These are phyloP conservation scores for Eremothecium sinecaudum DNA, from an alignment of 1,139 yeast species.

Conservation along the genomic window DNA sequence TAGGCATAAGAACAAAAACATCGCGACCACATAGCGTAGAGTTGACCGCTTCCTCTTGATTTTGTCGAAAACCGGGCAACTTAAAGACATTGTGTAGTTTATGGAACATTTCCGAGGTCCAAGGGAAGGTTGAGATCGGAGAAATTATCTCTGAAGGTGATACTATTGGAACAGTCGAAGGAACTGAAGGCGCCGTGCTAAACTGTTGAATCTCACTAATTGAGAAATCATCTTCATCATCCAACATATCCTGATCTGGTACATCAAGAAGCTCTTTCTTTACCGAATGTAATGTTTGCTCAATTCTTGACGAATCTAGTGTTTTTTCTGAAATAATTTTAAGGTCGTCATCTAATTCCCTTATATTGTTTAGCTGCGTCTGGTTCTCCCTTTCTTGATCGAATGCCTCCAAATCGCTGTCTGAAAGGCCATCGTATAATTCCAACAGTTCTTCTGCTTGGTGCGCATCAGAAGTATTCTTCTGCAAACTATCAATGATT, in stretches of 20 bases:
- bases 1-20: constrained; percentile 94
- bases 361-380: constrained; percentile 18
- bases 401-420: constrained; percentile 28
- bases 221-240: constrained; percentile 8
- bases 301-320: constrained; percentile 11
- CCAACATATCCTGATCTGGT: not conserved
- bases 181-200: not conserved
- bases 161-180: not conserved
- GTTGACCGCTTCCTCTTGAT: constrained; percentile 80
- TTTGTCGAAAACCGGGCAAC: constrained; percentile 60
- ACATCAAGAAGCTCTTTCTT: constrained; percentile 7
- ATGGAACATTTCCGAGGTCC: constrained; percentile 58
- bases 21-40: constrained; percentile 76
- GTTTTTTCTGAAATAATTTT: constrained; percentile 27
- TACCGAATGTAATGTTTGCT: constrained; percentile 5
- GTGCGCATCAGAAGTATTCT: not conserved
- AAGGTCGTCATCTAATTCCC: constrained; percentile 28
- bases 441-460: not conserved
- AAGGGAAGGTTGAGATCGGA: constrained; percentile 32
- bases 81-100: constrained; percentile 54
- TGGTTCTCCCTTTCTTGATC: constrained; percentile 30
- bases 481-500: not conserved
- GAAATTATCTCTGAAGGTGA: not conserved
- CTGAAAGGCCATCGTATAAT: constrained; percentile 14
- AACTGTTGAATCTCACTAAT: constrained; percentile 3